phyloP scores from a whole-genome alignment of 2,329 filamentous ascomycete genomes.

The Fusarium vanettenii region DNA sequence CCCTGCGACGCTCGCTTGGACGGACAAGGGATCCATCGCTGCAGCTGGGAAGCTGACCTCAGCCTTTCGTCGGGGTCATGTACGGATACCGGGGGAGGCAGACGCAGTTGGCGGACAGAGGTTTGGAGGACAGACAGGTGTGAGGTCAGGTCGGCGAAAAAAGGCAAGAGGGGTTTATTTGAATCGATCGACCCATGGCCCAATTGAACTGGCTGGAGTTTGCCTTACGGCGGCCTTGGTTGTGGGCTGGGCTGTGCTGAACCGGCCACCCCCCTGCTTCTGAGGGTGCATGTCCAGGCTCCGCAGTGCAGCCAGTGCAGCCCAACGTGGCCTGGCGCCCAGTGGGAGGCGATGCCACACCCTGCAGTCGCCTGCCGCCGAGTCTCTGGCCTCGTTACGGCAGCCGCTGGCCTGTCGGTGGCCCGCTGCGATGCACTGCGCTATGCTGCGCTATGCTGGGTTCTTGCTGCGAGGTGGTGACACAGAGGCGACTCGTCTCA shows the following conservation, averaged over 20 bases:
- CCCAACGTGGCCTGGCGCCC: background rate
- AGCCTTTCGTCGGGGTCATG: background rate
- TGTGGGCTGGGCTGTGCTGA: background rate
- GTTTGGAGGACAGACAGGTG: background rate
- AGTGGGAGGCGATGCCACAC: background rate
- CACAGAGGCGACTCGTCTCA: background rate
- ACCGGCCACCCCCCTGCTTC: background rate
- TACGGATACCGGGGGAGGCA: background rate
- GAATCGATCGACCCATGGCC: background rate
- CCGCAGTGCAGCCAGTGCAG: background rate
- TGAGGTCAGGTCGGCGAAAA: background rate
- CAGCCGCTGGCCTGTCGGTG: background rate
- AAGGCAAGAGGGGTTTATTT: background rate
- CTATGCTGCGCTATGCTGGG: background rate
- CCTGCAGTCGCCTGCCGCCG: background rate
- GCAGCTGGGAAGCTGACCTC: background rate
- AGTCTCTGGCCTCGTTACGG: background rate
- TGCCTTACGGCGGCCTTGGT: background rate
- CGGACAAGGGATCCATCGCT: constrained; percentile 26
- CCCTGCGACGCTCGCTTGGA: constrained; percentile 28
- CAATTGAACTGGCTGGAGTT: background rate
- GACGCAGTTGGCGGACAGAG: background rate
- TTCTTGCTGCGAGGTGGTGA: background rate
- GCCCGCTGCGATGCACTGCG: background rate
- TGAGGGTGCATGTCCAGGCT: background rate